phyloP scores from a whole-genome alignment of 495 filamentous ascomycete species.

The Xylona heveae region DNA sequence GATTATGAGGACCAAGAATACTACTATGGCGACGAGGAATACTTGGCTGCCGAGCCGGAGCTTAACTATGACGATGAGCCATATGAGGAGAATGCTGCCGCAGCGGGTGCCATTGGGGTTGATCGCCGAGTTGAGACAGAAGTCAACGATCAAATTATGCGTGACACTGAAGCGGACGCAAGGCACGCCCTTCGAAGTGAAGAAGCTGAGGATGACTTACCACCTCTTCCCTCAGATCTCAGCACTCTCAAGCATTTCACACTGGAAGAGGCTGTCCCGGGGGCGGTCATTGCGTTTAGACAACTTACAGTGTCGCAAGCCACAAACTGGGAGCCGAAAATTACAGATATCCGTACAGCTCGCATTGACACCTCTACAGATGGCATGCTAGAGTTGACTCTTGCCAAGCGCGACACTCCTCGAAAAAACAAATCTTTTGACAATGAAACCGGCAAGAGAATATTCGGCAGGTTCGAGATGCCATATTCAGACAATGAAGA shows the following conservation, averaged over 20 bases:
- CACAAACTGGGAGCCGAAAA: conserved; percentile 56
- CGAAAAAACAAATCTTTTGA: conserved; percentile 25
- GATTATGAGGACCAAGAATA: neutral
- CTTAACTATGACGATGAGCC: conserved; percentile 32
- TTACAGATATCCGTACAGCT: conserved; percentile 46
- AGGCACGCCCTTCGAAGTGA: too few relatives aligned
- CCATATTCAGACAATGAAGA: conserved; percentile 29
- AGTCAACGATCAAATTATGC: conserved; percentile 15
- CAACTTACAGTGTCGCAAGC: conserved; percentile 49
- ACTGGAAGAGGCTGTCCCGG: conserved; percentile 28
- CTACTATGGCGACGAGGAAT: neutral
- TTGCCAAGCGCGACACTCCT: conserved; percentile 47
- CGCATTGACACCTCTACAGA: conserved; percentile 26
- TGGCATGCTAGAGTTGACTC: conserved; percentile 30
- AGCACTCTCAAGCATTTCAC: conserved; percentile 29
- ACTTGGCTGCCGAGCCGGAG: conserved; percentile 15
- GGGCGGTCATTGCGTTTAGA: conserved; percentile 63
- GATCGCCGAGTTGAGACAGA: too few relatives aligned
- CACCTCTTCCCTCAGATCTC: conserved; percentile 41
- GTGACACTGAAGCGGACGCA: conserved; percentile 12
- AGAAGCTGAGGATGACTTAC: conserved; percentile 34
- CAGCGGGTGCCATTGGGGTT: conserved; percentile 5
- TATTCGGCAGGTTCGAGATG: conserved; percentile 47
- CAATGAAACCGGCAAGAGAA: conserved; percentile 32
- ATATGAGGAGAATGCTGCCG: conserved; percentile 9